These are phyloP conservation scores for Fonsecaea pedrosoi DNA, from an alignment of 2,329 filamentous ascomycete species.

Conservation along the genomic window DNA sequence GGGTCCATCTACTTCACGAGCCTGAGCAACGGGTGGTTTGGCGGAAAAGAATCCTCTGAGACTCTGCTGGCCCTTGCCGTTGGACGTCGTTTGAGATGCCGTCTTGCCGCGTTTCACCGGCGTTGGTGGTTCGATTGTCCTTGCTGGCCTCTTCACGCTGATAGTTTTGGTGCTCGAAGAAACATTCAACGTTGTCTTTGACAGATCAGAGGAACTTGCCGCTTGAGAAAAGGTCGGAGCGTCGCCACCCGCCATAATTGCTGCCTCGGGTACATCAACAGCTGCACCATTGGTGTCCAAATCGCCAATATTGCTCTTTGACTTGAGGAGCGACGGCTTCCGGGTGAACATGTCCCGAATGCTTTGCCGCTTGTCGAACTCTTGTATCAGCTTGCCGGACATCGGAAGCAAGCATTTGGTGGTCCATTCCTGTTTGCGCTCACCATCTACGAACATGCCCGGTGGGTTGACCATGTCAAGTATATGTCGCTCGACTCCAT, in stretches of 20 bases:
- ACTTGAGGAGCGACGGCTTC: slow-evolving; percentile 51
- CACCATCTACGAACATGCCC: slow-evolving; percentile 72
- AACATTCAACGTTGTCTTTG: slow-evolving; percentile 18
- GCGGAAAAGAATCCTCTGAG: slow-evolving; percentile 82
- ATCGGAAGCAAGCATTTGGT: slow-evolving; percentile 71
- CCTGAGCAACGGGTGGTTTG: slow-evolving; percentile 49
- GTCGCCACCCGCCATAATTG: not conserved
- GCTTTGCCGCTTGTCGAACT: slow-evolving; percentile 81
- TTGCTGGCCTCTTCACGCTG: slow-evolving; percentile 51
- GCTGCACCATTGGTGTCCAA: slow-evolving; percentile 3
- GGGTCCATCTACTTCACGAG: slow-evolving; percentile 5
- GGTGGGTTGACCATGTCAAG: slow-evolving; percentile 78
- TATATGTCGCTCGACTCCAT: slow-evolving; percentile 61
- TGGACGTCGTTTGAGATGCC: slow-evolving; percentile 38
- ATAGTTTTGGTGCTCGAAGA: slow-evolving; percentile 27
- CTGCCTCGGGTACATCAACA: not conserved
- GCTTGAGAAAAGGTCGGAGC: not conserved
- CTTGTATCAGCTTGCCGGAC: slow-evolving; percentile 83
- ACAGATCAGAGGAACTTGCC: not conserved
- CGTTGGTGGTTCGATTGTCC: slow-evolving; percentile 41
- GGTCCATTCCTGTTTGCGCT: slow-evolving; percentile 70
- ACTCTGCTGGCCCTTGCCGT: slow-evolving; percentile 63
- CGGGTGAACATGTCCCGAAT: slow-evolving; percentile 93
- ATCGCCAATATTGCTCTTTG: slow-evolving; percentile 15
- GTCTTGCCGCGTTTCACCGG: slow-evolving; percentile 61